A percentile compares a stretch with the other conserved stretches of the same genome.
phyloP scores from a whole-genome alignment of 345 rosid species.

The Erodium maritimum region DNA sequence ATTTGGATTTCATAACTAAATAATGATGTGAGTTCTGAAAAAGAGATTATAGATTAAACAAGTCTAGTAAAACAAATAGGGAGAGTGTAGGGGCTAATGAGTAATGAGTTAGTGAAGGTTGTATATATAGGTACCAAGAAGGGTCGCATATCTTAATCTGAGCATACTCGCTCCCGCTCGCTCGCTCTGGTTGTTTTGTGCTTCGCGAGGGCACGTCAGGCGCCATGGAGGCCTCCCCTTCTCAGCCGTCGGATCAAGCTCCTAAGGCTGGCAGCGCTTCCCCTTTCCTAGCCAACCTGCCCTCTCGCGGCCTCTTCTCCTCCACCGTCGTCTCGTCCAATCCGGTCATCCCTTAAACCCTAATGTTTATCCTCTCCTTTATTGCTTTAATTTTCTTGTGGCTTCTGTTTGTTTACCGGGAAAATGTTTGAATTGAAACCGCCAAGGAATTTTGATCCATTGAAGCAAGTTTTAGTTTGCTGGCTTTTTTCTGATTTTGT shows the following conservation, averaged over 20 bases:
- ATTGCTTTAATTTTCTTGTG: neutral
- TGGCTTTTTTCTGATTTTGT: too few relatives aligned
- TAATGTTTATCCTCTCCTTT: neutral
- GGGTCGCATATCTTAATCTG: neutral
- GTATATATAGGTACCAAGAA: too few relatives aligned
- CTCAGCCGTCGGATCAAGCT: constrained; percentile 27
- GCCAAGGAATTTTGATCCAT: neutral
- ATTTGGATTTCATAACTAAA: too few relatives aligned
- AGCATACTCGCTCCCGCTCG: neutral
- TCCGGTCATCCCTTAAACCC: constrained; percentile 31
- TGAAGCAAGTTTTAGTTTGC: too few relatives aligned
- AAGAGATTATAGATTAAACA: too few relatives aligned
- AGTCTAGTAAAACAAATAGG: too few relatives aligned
- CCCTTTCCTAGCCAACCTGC: constrained; percentile 60
- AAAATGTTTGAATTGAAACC: too few relatives aligned
- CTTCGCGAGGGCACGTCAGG: constrained; percentile 24
- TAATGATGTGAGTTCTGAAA: too few relatives aligned
- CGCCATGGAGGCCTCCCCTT: constrained; percentile 54
- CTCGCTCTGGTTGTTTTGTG: neutral
- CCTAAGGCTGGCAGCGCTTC: constrained; percentile 25
- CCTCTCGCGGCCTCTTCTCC: constrained; percentile 71
- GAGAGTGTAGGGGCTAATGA: too few relatives aligned
- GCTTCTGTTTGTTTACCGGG: too few relatives aligned
- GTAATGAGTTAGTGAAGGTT: too few relatives aligned
- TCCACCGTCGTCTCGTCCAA: constrained; percentile 60